phyloP scores from a whole-genome alignment of 306 rosid genomes.

The Cicer pinnatifidum region DNA sequence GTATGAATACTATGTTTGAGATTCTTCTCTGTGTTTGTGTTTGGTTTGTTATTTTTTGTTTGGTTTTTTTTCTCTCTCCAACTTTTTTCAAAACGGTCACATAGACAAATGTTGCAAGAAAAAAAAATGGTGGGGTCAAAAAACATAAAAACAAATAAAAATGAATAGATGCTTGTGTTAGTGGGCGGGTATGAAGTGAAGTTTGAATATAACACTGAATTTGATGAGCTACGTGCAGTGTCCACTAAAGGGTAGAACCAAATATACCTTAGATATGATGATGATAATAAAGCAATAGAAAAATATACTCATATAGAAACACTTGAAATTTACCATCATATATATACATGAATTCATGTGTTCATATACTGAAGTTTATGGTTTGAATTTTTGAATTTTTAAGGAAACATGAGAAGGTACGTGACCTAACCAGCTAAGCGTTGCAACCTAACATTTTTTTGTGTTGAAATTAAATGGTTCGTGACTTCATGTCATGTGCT shows the following conservation, averaged over 20 bases:
- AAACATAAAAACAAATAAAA: slow-evolving; percentile 35
- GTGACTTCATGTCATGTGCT: slow-evolving; percentile 42
- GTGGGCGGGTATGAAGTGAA: slow-evolving; percentile 91
- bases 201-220: slow-evolving; percentile 94
- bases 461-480: slow-evolving; percentile 58
- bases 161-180: slow-evolving; percentile 53
- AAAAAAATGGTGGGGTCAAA: background rate
- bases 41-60: slow-evolving; percentile 20
- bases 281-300: slow-evolving; percentile 15
- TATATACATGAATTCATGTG: slow-evolving; percentile 3
- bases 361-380: slow-evolving; percentile 7
- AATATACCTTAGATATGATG: slow-evolving; percentile 21
- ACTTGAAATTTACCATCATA: slow-evolving; percentile 5
- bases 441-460: slow-evolving; percentile 32
- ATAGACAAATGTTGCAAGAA: background rate
- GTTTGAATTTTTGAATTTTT: slow-evolving; percentile 57
- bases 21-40: slow-evolving; percentile 33
- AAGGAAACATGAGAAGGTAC: slow-evolving; percentile 61
- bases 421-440: slow-evolving; percentile 62
- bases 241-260: slow-evolving; percentile 37
- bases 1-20: slow-evolving; percentile 45
- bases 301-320: background rate
- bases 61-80: slow-evolving; percentile 38
- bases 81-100: slow-evolving; percentile 55
- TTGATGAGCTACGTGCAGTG: slow-evolving; percentile 59